These are phyloP conservation scores for Pyrenochaeta sp. DNA, from an alignment of 2,329 filamentous ascomycete genomes.

Conservation along the genomic window DNA sequence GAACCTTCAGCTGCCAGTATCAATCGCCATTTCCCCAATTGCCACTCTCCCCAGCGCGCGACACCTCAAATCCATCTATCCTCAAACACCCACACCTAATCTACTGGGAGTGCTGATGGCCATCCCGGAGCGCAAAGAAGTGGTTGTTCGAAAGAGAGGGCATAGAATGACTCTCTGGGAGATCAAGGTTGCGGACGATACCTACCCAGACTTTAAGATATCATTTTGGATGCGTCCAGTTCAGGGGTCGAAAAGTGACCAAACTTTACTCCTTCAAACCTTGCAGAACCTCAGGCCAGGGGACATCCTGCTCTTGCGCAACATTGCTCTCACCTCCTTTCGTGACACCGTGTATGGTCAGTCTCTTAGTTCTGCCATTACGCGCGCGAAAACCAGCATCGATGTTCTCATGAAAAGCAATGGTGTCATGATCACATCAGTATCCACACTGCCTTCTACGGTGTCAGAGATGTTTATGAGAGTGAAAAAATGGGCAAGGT, in stretches of 20 bases:
- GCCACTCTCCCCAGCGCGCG: constrained; percentile 72
- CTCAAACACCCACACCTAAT: constrained; percentile 83
- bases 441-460: constrained; percentile 50
- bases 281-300: constrained; percentile 65
- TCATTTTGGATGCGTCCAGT: constrained; percentile 77
- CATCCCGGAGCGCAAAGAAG: constrained; percentile 69
- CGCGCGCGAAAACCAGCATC: constrained; percentile 70
- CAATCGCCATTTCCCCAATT: constrained; percentile 65
- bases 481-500: constrained; percentile 77
- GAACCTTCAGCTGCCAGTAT: constrained; percentile 23
- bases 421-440: constrained; percentile 58
- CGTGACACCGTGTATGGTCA: constrained; percentile 82
- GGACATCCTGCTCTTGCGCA: constrained; percentile 80
- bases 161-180: constrained; percentile 53
- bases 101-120: constrained; percentile 82
- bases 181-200: constrained; percentile 77
- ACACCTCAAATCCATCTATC: constrained; percentile 71
- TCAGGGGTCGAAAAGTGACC: constrained; percentile 21
- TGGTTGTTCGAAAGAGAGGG: constrained; percentile 71
- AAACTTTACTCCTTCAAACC: constrained; percentile 49
- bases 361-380: constrained; percentile 75
- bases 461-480: constrained; percentile 69
- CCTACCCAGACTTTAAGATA: constrained; percentile 77
- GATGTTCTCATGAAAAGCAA: constrained; percentile 69
- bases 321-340: constrained; percentile 80